Evolutionary conservation across 179 eudicot species (phyloP).

Genomic region (Silene vulgaris): DNA sequence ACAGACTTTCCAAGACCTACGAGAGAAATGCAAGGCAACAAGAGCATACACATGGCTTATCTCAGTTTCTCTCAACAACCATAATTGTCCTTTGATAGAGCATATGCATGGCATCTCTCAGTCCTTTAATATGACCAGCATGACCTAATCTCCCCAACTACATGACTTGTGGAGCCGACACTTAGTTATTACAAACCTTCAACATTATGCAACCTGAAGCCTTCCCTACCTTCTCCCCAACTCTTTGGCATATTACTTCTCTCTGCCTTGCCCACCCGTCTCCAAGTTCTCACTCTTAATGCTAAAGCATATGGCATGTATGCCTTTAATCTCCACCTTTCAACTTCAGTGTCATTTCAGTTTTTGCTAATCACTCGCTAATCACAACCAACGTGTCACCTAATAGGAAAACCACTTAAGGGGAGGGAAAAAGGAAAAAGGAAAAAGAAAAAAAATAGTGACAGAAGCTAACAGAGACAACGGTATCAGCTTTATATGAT

Average conservation of each 20-base stretch:
- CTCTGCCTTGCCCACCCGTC: slow-evolving; percentile 9
- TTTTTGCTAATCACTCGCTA: slow-evolving; percentile 14
- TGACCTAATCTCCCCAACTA: background rate
- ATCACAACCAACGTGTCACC: slow-evolving; percentile 14
- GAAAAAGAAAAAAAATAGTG: background rate
- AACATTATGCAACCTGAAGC: background rate
- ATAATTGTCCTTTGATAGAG: background rate
- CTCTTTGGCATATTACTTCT: background rate
- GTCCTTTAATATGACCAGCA: background rate
- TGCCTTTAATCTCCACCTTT: slow-evolving; percentile 13
- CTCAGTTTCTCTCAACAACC: background rate
- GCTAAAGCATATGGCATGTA: slow-evolving; percentile 14
- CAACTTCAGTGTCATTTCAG: slow-evolving; percentile 6
- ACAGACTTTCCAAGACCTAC: background rate
- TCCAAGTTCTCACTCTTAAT: background rate
- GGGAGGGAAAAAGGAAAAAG: background rate
- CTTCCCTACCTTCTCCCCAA: slow-evolving; percentile 16
- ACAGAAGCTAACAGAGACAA: slow-evolving; percentile 14
- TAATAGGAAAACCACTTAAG: background rate
- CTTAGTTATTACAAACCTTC: background rate
- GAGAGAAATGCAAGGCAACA: slow-evolving; percentile 8
- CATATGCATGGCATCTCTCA: too few relatives aligned
- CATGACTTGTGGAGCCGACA: slow-evolving; percentile 21
- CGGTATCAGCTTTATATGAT: slow-evolving; percentile 18
- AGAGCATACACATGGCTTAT: slow-evolving; percentile 9